Base-by-base conservation (phyloP, 106 monocot species). In the Amphibolis antarctica region DNA sequence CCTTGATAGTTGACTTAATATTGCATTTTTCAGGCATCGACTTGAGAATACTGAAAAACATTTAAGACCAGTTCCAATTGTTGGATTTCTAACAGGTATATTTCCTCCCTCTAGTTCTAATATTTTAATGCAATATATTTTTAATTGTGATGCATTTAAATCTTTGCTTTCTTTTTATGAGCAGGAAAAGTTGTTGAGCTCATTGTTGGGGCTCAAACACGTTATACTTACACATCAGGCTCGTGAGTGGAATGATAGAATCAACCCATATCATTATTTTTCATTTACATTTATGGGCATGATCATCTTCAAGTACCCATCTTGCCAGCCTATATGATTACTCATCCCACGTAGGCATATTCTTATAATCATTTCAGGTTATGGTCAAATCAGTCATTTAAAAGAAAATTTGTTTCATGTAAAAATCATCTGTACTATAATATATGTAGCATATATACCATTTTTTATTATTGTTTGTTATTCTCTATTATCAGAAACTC, bases 221-320 rank as follows among this genome's bases (percentile, higher is more conserved):
- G 83, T n/a, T 94, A 89, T 64, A 94, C 89, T 4, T 94, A 89
- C 62, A 89, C 76, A 62, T 86, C 89, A 63, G 89, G 94, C 65
- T 89, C 94, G 68, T 94, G 59, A 75, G 43, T 12, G 9, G 24
- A 25, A 63, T 26, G 9, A 14, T 63, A 10, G 20, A 25, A 23
- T 25, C 15, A n/a, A 63, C 60, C 22, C 4, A 12, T 21, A 21
- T 20, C 23, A 63, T 24, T 47, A 30, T 31, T 59, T 23, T 55
- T 55, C 54, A 55, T 55, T 21, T 25, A 49, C 48, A 17, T 23
- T 24, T 53, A 19, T 21, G 20, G 56, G 56, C 28, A 57, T 57
- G 56, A 36, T 36, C 7, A 36, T 36, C 5, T 13, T 3, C 3
- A 14, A n/a, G 15, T n/a, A n/a, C n/a, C n/a, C n/a, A n/a, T n/a